Evolutionary conservation across 345 rosid species (phyloP).

Genomic region (Hypericum perforatum): DNA sequence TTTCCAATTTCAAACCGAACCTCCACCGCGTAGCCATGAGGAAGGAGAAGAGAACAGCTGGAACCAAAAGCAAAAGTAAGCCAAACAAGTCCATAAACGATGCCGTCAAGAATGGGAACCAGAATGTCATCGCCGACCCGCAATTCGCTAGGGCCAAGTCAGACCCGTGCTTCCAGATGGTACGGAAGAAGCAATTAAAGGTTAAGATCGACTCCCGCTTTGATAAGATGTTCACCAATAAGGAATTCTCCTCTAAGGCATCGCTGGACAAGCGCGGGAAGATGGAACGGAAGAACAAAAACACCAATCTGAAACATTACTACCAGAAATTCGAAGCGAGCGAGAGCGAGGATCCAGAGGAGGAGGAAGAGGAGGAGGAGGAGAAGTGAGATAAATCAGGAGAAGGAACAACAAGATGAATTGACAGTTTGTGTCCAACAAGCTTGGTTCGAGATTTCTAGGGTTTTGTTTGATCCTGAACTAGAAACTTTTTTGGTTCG

Average conservation of each 20-base stretch:
- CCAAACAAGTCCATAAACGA: not conserved
- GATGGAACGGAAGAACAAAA: slow-evolving; percentile 17
- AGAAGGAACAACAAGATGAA: slow-evolving; percentile 24
- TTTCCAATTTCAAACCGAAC: too few relatives aligned
- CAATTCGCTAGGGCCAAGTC: slow-evolving; percentile 58
- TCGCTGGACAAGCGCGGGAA: slow-evolving; percentile 73
- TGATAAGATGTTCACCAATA: slow-evolving; percentile 43
- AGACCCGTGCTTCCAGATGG: slow-evolving; percentile 83
- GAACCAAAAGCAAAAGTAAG: slow-evolving; percentile 14
- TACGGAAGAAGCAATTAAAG: slow-evolving; percentile 50
- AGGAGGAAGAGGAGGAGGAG: slow-evolving; percentile 23
- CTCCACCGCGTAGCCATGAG: too few relatives aligned
- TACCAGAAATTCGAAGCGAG: slow-evolving; percentile 9
- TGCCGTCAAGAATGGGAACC: not conserved
- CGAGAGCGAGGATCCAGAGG: slow-evolving; percentile 10
- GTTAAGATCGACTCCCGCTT: slow-evolving; percentile 74
- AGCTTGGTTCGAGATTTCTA: not conserved
- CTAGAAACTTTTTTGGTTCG: not conserved
- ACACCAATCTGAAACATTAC: slow-evolving; percentile 13
- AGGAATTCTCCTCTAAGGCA: slow-evolving; percentile 42
- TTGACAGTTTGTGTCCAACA: not conserved
- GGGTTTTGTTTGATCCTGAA: not conserved
- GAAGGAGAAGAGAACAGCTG: not conserved
- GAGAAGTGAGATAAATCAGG: slow-evolving; percentile 20
- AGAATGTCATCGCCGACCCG: slow-evolving; percentile 41